phyloP scores from a whole-genome alignment of 371 early-diverging fungal species.

The Lichtheimia hyalospora region DNA sequence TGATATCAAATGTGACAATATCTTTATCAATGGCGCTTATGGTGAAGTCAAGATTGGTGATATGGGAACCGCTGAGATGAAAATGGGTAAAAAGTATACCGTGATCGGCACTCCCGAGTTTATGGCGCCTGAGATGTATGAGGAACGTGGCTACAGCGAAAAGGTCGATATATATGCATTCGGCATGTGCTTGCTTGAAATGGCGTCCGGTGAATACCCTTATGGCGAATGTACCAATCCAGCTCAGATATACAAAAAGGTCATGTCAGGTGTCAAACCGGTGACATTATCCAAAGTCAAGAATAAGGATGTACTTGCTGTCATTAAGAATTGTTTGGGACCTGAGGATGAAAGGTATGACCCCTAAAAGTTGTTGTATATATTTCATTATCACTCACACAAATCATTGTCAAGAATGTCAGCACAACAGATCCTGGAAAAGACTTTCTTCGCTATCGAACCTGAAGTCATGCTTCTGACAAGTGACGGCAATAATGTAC shows the following conservation, averaged over 20 bases:
- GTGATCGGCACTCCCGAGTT: constrained; percentile 83
- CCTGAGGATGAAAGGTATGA: constrained; percentile 56
- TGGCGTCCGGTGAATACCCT: constrained; percentile 78
- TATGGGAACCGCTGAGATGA: constrained; percentile 80
- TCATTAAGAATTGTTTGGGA: constrained; percentile 69
- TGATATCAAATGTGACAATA: constrained; percentile 75
- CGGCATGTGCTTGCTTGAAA: constrained; percentile 83
- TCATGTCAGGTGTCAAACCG: constrained; percentile 65
- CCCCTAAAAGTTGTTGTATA: no score
- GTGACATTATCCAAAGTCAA: constrained; percentile 55
- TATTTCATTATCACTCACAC: neutral
- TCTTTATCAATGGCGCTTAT: constrained; percentile 80
- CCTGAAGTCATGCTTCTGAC: constrained; percentile 62
- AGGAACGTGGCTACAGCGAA: constrained; percentile 75
- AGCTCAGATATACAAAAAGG: constrained; percentile 74
- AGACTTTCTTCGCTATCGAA: constrained; percentile 54
- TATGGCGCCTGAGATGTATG: constrained; percentile 81
- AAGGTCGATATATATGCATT: constrained; percentile 85
- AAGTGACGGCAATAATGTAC: constrained; percentile 49
- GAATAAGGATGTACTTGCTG: constrained; percentile 62
- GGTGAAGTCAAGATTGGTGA: constrained; percentile 86
- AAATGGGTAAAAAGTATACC: constrained; percentile 71
- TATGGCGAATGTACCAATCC: constrained; percentile 80
- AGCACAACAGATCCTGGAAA: constrained; percentile 49
- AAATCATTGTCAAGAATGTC: constrained; percentile 34